Evolutionary conservation across 2,329 filamentous ascomycete genomes (phyloP).

Genomic region (Dactylellina parvicollis): DNA sequence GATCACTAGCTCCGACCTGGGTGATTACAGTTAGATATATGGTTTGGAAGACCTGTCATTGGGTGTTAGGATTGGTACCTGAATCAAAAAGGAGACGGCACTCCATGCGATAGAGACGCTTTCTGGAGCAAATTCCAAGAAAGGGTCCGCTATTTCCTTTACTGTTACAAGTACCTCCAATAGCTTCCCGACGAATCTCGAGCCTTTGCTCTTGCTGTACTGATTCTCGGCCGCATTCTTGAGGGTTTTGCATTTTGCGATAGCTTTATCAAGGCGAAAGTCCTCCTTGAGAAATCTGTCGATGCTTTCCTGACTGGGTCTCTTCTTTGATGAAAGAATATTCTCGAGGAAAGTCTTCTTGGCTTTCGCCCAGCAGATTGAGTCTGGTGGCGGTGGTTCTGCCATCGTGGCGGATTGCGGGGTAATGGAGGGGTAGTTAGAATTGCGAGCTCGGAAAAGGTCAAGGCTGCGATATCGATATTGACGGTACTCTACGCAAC

Average conservation of each 20-base stretch:
- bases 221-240: slow-evolving; percentile 48
- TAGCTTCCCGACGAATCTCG: slow-evolving; percentile 44
- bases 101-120: slow-evolving; percentile 52
- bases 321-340: slow-evolving; percentile 33
- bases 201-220: slow-evolving; percentile 49
- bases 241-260: slow-evolving; percentile 47
- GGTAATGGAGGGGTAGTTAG: slow-evolving; percentile 11
- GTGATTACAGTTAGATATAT: background rate
- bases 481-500: no score
- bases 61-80: slow-evolving; percentile 2
- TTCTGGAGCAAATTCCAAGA: slow-evolving; percentile 49
- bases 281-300: slow-evolving; percentile 47
- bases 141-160: slow-evolving; percentile 45
- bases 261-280: slow-evolving; percentile 49
- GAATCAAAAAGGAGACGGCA: slow-evolving; percentile 47
- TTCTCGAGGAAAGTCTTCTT: slow-evolving; percentile 45
- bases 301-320: slow-evolving; percentile 45
- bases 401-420: slow-evolving; percentile 18
- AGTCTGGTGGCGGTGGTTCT: slow-evolving; percentile 35
- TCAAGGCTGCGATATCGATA: no score
- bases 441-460: no score
- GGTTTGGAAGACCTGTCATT: background rate
- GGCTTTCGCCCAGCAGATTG: slow-evolving; percentile 47
- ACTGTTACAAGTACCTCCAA: slow-evolving; percentile 39
- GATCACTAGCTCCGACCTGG: slow-evolving; percentile 48